Conservation (phyloP, 768 basidiomycete species). For the Lentinula raphanica region DNA sequence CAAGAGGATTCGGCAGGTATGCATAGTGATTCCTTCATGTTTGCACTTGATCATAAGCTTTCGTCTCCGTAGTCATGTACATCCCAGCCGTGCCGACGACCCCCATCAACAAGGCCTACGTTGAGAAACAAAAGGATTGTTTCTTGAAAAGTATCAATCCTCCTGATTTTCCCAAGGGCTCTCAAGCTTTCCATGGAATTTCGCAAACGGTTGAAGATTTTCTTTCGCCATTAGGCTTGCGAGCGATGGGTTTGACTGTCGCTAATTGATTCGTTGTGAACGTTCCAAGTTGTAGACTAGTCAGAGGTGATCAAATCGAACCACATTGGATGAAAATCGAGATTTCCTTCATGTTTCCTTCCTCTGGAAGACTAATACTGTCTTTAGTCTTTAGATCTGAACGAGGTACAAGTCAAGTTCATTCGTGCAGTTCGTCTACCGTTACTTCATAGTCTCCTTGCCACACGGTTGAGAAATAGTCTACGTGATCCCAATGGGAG, state of each 20-base stretch:
- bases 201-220: constrained; percentile 7
- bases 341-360: too few species aligned
- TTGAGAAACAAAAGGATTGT: constrained; percentile 41
- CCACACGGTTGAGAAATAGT: neutral
- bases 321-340: too few species aligned
- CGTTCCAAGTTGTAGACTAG: neutral
- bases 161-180: constrained; percentile 44
- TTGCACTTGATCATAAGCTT: neutral
- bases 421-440: neutral
- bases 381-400: too few species aligned
- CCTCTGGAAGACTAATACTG: too few species aligned
- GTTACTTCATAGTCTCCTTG: neutral
- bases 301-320: too few species aligned
- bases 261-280: neutral
- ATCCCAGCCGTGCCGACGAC: constrained; percentile 52
- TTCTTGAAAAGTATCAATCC: constrained; percentile 47
- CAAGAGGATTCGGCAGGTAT: constrained; percentile 40
- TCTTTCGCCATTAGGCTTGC: neutral
- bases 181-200: constrained; percentile 12
- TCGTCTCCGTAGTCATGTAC: constrained; percentile 42
- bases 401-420: too few species aligned
- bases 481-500: neutral
- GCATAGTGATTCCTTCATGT: neutral
- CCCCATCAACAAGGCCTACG: constrained; percentile 40
- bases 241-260: constrained; percentile 11